Evolutionary conservation across 225 moss, liverwort and hornwort genomes (phyloP).

Genomic region (Thuidium tamariscinum): DNA sequence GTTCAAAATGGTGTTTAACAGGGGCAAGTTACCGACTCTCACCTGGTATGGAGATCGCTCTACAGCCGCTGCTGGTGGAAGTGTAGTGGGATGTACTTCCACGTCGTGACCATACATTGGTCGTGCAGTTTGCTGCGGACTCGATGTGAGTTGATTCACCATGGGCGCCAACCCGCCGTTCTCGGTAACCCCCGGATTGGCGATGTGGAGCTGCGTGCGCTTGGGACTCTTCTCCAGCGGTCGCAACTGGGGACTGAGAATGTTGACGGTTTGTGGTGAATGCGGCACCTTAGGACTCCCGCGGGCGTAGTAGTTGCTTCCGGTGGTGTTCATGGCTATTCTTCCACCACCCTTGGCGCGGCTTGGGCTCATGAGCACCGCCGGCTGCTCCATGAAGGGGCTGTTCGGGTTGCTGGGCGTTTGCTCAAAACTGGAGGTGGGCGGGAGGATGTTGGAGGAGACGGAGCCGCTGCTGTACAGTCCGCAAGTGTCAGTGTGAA

Average conservation of each 20-base stretch:
- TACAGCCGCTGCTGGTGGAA: not conserved
- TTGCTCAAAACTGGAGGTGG: not conserved
- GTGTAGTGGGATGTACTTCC: not conserved
- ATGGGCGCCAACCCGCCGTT: conserved; percentile 6
- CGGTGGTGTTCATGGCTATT: not conserved
- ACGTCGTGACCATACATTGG: not conserved
- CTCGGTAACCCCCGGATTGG: not conserved
- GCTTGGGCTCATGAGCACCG: not conserved
- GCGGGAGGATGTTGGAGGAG: not conserved
- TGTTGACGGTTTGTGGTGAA: conserved; percentile 6
- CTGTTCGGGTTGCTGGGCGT: not conserved
- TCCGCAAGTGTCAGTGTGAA: conserved; percentile 16
- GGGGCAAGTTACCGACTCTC: not conserved
- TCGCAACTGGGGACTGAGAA: conserved; percentile 7
- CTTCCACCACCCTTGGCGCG: not conserved
- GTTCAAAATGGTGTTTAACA: not conserved
- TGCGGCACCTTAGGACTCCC: not conserved
- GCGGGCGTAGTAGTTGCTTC: not conserved
- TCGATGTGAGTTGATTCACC: conserved; percentile 8
- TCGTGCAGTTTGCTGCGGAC: not conserved
- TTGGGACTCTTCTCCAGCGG: conserved; percentile 17
- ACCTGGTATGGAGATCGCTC: not conserved
- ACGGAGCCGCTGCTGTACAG: not conserved
- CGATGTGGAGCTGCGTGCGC: conserved; percentile 7
- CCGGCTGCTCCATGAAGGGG: not conserved